These are phyloP conservation scores for Onygenales sp. DNA, from an alignment of 2,329 filamentous ascomycete species.

Conservation along the genomic window DNA sequence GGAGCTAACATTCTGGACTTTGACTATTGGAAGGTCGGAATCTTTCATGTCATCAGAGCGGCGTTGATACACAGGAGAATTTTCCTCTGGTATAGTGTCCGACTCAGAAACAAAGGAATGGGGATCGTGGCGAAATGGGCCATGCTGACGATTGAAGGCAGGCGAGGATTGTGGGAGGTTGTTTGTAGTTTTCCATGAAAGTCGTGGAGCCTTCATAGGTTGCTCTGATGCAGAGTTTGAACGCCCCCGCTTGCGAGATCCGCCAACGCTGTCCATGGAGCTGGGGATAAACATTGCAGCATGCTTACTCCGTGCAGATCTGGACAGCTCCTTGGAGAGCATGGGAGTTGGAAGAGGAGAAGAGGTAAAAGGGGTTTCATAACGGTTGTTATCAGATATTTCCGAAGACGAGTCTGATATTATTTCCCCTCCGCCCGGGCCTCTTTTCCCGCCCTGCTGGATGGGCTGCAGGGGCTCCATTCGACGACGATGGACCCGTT, in stretches of 20 bases:
- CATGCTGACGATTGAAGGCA: slow-evolving; percentile 64
- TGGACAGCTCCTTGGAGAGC: slow-evolving; percentile 73
- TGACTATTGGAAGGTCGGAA: slow-evolving; percentile 58
- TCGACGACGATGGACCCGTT: slow-evolving; percentile 88
- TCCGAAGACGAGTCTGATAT: slow-evolving; percentile 82
- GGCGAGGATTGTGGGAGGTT: slow-evolving; percentile 79
- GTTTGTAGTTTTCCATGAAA: slow-evolving; percentile 67
- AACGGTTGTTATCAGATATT: slow-evolving; percentile 57
- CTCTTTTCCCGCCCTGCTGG: slow-evolving; percentile 67
- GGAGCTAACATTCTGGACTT: slow-evolving; percentile 27
- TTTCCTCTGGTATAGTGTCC: slow-evolving; percentile 50
- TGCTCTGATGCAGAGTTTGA: slow-evolving; percentile 48
- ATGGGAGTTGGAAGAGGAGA: slow-evolving; percentile 74
- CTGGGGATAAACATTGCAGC: slow-evolving; percentile 35
- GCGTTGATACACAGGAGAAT: slow-evolving; percentile 33
- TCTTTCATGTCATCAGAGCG: slow-evolving; percentile 67
- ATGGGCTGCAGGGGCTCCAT: slow-evolving; percentile 64
- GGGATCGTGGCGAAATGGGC: slow-evolving; percentile 65
- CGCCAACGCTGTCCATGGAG: slow-evolving; percentile 37
- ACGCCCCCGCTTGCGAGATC: slow-evolving; percentile 60
- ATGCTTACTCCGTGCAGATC: slow-evolving; percentile 37
- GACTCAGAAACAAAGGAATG: slow-evolving; percentile 65
- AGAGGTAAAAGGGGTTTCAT: slow-evolving; percentile 55
- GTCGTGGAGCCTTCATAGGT: slow-evolving; percentile 50
- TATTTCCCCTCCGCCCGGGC: slow-evolving; percentile 54